phyloP scores from a whole-genome alignment of 2,329 filamentous ascomycete genomes.

The Verticillium nubilum region DNA sequence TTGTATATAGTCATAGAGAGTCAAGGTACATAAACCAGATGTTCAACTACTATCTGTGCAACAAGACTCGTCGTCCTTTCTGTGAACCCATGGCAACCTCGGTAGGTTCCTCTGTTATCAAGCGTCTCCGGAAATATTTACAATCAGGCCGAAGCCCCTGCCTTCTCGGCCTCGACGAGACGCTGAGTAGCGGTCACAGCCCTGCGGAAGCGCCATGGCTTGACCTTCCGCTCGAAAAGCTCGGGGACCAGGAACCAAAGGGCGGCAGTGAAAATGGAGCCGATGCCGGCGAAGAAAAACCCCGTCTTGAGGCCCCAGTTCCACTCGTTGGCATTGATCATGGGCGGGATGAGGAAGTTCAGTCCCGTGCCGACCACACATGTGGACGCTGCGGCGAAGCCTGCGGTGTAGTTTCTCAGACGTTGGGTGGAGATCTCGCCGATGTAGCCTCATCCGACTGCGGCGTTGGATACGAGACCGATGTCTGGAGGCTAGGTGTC shows the following conservation, averaged over 20 bases:
- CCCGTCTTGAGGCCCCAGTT: slow-evolving; percentile 25
- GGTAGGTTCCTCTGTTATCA: too few species aligned
- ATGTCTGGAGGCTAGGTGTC: slow-evolving; percentile 10
- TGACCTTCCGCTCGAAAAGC: slow-evolving; percentile 17
- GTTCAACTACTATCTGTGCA: not conserved
- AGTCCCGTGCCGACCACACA: slow-evolving; percentile 15
- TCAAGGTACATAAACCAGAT: not conserved
- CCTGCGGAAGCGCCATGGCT: slow-evolving; percentile 17
- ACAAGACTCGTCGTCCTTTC: too few species aligned
- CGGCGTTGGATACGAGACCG: slow-evolving; percentile 18
- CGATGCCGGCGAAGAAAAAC: slow-evolving; percentile 21
- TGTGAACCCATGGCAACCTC: not conserved
- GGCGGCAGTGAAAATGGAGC: slow-evolving; percentile 20
- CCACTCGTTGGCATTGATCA: slow-evolving; percentile 23
- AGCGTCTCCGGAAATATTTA: too few species aligned
- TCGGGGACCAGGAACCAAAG: slow-evolving; percentile 17
- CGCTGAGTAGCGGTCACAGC: slow-evolving; percentile 9
- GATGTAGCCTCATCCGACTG: slow-evolving; percentile 22
- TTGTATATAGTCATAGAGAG: not conserved
- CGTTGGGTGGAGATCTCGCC: slow-evolving; percentile 29
- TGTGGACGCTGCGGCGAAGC: slow-evolving; percentile 20
- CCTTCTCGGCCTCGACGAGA: slow-evolving; percentile 1
- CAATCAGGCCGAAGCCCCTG: too few species aligned
- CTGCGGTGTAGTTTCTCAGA: slow-evolving; percentile 24
- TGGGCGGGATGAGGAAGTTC: slow-evolving; percentile 21